These are phyloP conservation scores for Penicillium soppii DNA, from an alignment of 495 filamentous ascomycete genomes.

Conservation along the genomic window DNA sequence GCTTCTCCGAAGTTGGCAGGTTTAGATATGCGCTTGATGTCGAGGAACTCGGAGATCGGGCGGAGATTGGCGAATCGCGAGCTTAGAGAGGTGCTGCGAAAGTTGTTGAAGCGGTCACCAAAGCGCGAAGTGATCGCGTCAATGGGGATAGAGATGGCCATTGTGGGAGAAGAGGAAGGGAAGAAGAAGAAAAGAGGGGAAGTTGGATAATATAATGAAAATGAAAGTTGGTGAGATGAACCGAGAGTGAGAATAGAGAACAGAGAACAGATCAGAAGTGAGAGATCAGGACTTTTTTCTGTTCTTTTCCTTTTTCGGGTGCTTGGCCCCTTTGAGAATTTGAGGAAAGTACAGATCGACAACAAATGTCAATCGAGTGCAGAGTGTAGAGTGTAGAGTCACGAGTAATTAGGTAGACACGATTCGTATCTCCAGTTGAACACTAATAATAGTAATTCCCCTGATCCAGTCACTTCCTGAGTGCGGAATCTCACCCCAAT, in stretches of 20 bases:
- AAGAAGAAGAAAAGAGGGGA: conserved; percentile 3
- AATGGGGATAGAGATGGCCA: conserved; percentile 91
- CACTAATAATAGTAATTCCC: neutral
- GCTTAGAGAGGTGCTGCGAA: conserved; percentile 72
- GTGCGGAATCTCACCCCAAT: neutral
- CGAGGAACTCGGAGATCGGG: conserved; percentile 90
- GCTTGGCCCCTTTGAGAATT: conserved; percentile 28
- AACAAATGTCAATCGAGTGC: no score
- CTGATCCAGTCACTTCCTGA: neutral
- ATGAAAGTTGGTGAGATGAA: conserved; percentile 3
- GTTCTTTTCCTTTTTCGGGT: conserved; percentile 6
- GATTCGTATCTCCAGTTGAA: neutral
- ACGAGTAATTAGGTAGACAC: neutral
- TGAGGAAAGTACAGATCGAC: no score
- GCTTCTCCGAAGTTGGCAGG: conserved; percentile 86
- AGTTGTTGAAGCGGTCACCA: conserved; percentile 69
- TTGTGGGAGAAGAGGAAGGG: conserved; percentile 35
- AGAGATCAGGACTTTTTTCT: no score
- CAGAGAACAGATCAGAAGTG: neutral
- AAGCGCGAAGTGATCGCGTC: conserved; percentile 89
- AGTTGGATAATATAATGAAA: conserved; percentile 3
- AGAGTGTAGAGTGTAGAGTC: no score
- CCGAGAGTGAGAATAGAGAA: conserved; percentile 10
- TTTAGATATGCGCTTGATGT: conserved; percentile 92
- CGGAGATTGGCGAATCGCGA: conserved; percentile 89